phyloP scores from a whole-genome alignment of 805 yeast genomes.

The Ascoidea rubescens region DNA sequence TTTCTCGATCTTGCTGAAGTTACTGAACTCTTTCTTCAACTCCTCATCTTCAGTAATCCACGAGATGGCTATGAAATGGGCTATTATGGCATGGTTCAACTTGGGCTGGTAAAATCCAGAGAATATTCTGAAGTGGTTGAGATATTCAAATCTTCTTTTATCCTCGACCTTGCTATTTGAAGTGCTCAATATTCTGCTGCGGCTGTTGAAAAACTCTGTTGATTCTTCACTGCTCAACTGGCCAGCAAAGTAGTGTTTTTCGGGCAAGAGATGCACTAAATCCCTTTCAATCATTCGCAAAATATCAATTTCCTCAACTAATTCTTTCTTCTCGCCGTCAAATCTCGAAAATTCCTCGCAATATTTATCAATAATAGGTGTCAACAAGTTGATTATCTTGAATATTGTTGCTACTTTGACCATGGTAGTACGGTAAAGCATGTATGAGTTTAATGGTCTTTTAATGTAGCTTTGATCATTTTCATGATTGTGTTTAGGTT shows the following conservation, averaged over 20 bases:
- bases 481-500: neutral
- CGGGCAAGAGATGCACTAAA: neutral
- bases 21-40: slow-evolving; percentile 23
- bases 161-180: neutral
- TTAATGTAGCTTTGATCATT: slow-evolving; percentile 17
- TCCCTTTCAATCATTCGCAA: neutral
- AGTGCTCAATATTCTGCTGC: neutral
- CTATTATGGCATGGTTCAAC: slow-evolving; percentile 26
- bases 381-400: slow-evolving; percentile 10
- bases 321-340: neutral
- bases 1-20: slow-evolving; percentile 25
- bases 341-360: neutral
- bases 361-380: slow-evolving; percentile 4
- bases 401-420: slow-evolving; percentile 24
- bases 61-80: slow-evolving; percentile 26
- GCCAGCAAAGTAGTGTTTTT: neutral
- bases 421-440: slow-evolving; percentile 29
- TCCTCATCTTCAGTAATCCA: slow-evolving; percentile 27
- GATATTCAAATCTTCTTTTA: neutral
- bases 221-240: neutral
- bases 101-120: slow-evolving; percentile 10
- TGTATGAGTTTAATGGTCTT: slow-evolving; percentile 31
- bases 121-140: neutral
- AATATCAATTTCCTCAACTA: neutral
- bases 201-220: neutral